These are phyloP conservation scores for Angomonas deanei DNA, from an alignment of 208 protist species.

Conservation along the genomic window DNA sequence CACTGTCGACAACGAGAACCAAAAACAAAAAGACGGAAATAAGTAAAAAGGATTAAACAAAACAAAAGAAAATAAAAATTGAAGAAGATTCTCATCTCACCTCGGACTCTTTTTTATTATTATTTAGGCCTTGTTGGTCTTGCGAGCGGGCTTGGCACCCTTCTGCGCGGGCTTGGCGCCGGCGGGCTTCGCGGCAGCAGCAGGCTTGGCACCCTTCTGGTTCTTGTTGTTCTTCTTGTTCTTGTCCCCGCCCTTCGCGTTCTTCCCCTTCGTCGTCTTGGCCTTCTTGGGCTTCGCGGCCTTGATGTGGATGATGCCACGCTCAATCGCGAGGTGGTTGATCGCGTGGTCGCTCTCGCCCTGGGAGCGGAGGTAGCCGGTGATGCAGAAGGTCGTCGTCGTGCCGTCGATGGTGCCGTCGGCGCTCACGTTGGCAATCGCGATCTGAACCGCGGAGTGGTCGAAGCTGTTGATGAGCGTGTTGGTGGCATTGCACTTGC, in stretches of 20 bases:
- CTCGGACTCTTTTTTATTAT: not conserved
- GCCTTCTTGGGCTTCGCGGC: conserved; percentile 71
- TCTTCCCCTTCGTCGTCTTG: conserved; percentile 13
- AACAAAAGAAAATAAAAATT: conserved; percentile 4
- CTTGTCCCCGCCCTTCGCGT: conserved; percentile 8
- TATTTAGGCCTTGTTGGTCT: conserved; percentile 15
- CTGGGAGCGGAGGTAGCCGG: conserved; percentile 91
- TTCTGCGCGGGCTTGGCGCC: conserved; percentile 15
- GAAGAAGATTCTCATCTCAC: not conserved
- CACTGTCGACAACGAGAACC: not conserved
- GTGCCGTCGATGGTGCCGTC: conserved; percentile 90
- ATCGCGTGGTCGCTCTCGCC: conserved; percentile 93
- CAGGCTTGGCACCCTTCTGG: conserved; percentile 18
- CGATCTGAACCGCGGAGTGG: conserved; percentile 95
- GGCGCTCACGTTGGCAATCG: conserved; percentile 91
- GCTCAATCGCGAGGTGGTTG: conserved; percentile 90
- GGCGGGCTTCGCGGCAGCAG: not conserved
- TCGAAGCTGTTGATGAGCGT: conserved; percentile 92
- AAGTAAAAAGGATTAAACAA: conserved; percentile 12
- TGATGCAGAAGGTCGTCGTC: conserved; percentile 92
- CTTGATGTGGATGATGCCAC: conserved; percentile 84
- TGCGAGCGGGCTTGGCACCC: conserved; percentile 16
- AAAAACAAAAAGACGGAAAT: conserved; percentile 8
- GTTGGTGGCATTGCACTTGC: conserved; percentile 97
- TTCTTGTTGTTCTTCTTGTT: conserved; percentile 17